Percentiles rank a stretch among this genome's conserved stretches.
Evolutionary conservation across 1,284 basidiomycete genomes (phyloP).

Genomic region (Papiliotrema laurentii): DNA sequence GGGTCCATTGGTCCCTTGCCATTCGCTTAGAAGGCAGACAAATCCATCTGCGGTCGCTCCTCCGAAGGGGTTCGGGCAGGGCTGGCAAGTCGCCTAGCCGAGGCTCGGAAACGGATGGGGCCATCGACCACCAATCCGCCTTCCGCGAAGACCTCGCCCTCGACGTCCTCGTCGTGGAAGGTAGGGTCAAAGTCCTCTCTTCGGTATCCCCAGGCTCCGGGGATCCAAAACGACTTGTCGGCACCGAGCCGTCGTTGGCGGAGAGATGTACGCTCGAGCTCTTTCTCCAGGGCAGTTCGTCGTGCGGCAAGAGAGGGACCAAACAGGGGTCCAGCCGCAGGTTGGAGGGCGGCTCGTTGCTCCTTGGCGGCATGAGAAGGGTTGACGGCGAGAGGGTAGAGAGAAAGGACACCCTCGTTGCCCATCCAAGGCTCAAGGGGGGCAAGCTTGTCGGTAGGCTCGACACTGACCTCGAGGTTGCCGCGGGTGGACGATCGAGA

Average conservation of each 20-base stretch:
- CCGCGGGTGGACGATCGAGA: slow-evolving; percentile 2
- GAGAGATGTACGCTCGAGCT: slow-evolving; percentile 23
- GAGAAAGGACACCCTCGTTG: slow-evolving; percentile 36
- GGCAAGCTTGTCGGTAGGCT: slow-evolving; percentile 18
- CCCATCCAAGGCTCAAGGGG: slow-evolving; percentile 45
- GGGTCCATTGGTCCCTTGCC: no score
- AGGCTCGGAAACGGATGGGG: slow-evolving; percentile 19
- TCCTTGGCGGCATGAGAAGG: slow-evolving; percentile 22
- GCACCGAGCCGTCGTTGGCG: slow-evolving; percentile 25
- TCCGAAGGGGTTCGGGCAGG: slow-evolving; percentile 4
- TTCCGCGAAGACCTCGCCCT: slow-evolving; percentile 2
- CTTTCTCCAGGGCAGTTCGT: slow-evolving; percentile 24
- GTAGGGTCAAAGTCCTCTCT: slow-evolving; percentile 23
- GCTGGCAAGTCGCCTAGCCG: background rate
- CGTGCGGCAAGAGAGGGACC: slow-evolving; percentile 27
- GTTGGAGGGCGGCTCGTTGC: slow-evolving; percentile 7
- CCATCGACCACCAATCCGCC: slow-evolving; percentile 26
- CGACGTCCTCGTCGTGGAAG: slow-evolving; percentile 9
- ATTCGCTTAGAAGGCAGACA: no score
- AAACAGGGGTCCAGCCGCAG: slow-evolving; percentile 35
- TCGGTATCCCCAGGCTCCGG: slow-evolving; percentile 20
- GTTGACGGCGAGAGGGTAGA: slow-evolving; percentile 41
- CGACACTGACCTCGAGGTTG: slow-evolving; percentile 3
- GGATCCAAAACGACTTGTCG: slow-evolving; percentile 21
- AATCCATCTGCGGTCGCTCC: slow-evolving; percentile 3